These are phyloP conservation scores for Tagetes erecta DNA, from an alignment of 129 eudicot species.

Conservation along the genomic window DNA sequence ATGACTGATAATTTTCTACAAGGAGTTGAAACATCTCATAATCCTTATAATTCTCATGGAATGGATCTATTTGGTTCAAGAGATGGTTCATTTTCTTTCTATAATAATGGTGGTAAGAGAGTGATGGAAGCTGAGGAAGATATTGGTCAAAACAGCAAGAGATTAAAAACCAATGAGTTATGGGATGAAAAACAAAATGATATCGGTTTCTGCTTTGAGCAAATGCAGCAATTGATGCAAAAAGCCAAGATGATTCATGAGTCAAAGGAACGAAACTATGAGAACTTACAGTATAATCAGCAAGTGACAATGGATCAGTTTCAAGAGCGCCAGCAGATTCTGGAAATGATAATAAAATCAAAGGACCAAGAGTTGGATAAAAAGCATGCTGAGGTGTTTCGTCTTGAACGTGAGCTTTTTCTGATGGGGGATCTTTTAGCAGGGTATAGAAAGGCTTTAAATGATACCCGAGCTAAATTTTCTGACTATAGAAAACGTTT, in stretches of 20 bases:
- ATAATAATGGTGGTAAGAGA: constrained; percentile 58
- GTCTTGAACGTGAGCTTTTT: constrained; percentile 66
- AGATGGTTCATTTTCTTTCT: constrained; percentile 45
- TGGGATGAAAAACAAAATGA: constrained; percentile 56
- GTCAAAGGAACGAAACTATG: constrained; percentile 42
- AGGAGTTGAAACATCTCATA: constrained; percentile 48
- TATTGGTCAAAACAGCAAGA: constrained; percentile 46
- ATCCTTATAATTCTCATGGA: constrained; percentile 43
- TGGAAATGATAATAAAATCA: constrained; percentile 44
- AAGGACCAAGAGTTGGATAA: constrained; percentile 52
- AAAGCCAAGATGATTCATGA: constrained; percentile 47
- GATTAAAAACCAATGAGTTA: constrained; percentile 51
- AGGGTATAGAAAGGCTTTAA: constrained; percentile 71
- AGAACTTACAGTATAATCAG: constrained; percentile 40
- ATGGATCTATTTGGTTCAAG: constrained; percentile 45
- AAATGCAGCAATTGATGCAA: constrained; percentile 42
- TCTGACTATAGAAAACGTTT: constrained; percentile 51
- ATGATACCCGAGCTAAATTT: constrained; percentile 52
- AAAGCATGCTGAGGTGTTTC: constrained; percentile 43
- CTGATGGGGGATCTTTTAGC: constrained; percentile 58
- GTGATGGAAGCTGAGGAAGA: constrained; percentile 55
- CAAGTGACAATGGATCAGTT: constrained; percentile 43
- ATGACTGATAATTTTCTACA: constrained; percentile 60
- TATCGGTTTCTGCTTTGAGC: constrained; percentile 54
- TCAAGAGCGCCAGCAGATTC: constrained; percentile 38